Percentiles rank a stretch among this genome's conserved stretches.
phyloP scores from a whole-genome alignment of 2,329 filamentous ascomycete species.

The Cytospora paraplurivora region DNA sequence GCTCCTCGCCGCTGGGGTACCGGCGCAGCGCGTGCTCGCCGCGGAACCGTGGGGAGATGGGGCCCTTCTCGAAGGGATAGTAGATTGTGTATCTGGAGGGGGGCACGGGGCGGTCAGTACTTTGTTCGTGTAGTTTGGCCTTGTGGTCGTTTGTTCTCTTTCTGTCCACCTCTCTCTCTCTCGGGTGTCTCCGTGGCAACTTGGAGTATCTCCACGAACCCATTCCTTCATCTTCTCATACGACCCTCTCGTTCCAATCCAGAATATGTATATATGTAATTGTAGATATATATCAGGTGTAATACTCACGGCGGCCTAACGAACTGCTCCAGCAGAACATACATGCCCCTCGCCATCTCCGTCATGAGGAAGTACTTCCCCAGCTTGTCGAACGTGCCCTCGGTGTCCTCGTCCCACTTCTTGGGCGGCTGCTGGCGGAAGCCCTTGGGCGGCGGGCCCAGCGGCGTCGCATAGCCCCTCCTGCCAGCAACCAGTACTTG shows the following conservation, averaged over 20 bases:
- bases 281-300: background rate
- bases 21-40: conserved; percentile 95
- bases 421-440: conserved; percentile 76
- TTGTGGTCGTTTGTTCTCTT: no score
- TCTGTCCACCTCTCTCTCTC: no score
- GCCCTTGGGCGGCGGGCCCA: conserved; percentile 74
- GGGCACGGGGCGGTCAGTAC: no score
- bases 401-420: conserved; percentile 79
- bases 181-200: background rate
- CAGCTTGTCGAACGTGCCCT: conserved; percentile 77
- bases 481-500: conserved; percentile 1
- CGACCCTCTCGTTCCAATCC: no score
- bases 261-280: background rate
- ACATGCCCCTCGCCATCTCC: conserved; percentile 98
- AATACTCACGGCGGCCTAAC: conserved; percentile 90
- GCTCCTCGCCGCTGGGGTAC: conserved; percentile 96
- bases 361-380: conserved; percentile 94
- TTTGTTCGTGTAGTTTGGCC: no score
- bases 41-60: conserved; percentile 96
- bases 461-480: conserved; percentile 64
- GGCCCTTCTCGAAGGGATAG: conserved; percentile 99
- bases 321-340: conserved; percentile 95
- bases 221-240: no score
- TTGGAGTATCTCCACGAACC: no score
- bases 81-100: conserved; percentile 85